Conservation (phyloP, 1,139 yeast species). For the Trichomonascaceae sp. region DNA sequence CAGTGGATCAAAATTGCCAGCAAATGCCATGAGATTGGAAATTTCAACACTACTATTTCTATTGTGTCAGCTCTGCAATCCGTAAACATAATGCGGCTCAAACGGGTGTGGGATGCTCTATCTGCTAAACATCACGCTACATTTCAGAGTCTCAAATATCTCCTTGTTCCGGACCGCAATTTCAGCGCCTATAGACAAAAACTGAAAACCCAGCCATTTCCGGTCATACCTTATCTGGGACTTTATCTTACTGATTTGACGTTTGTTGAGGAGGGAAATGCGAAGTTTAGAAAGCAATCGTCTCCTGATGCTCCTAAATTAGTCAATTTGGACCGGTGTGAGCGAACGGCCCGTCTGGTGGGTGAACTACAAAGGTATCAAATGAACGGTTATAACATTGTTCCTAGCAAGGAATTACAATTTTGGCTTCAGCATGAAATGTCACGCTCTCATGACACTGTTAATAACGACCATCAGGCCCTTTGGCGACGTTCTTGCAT, state of each 20-base stretch:
- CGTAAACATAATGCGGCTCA: slow-evolving; percentile 66
- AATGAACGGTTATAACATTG: slow-evolving; percentile 51
- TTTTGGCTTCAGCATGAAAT: slow-evolving; percentile 33
- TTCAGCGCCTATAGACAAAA: slow-evolving; percentile 69
- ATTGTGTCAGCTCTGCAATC: slow-evolving; percentile 81
- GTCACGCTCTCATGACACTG: slow-evolving; percentile 28
- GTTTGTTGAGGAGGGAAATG: slow-evolving; percentile 82
- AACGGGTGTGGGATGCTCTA: slow-evolving; percentile 58
- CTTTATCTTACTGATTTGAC: slow-evolving; percentile 81
- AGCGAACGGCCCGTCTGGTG: slow-evolving; percentile 64
- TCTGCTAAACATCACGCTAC: slow-evolving; percentile 60
- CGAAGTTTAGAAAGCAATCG: slow-evolving; percentile 44
- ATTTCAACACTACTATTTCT: slow-evolving; percentile 84
- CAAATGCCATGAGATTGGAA: slow-evolving; percentile 72
- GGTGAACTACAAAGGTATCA: slow-evolving; percentile 66
- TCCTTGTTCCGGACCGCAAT: slow-evolving; percentile 80
- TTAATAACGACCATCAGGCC: slow-evolving; percentile 29
- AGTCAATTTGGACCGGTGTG: slow-evolving; percentile 78
- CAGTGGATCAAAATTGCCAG: slow-evolving; percentile 83
- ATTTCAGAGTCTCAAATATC: slow-evolving; percentile 60
- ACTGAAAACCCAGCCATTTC: slow-evolving; percentile 54
- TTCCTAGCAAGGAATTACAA: slow-evolving; percentile 26
- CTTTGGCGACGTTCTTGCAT: slow-evolving; percentile 35
- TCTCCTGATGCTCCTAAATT: slow-evolving; percentile 33
- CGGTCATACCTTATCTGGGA: slow-evolving; percentile 83